These are phyloP conservation scores for Aspergillus sclerotiicarbonarius DNA, from an alignment of 495 filamentous ascomycete species.

Conservation along the genomic window DNA sequence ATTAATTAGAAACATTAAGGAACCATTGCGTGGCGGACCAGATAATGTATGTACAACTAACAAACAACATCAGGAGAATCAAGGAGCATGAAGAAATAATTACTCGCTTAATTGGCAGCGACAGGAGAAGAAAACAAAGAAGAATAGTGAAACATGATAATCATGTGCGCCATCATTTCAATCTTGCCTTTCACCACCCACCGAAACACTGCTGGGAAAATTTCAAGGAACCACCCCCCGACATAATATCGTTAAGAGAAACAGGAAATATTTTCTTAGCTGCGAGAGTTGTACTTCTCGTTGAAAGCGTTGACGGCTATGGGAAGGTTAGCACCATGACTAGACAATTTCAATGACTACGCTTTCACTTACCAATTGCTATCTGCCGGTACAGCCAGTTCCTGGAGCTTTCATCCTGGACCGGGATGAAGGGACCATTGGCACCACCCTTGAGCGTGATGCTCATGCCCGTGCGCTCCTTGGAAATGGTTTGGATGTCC, in stretches of 20 bases:
- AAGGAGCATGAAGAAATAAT: background rate
- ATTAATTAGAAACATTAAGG: background rate
- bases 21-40: background rate
- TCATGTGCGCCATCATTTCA: background rate
- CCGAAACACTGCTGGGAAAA: background rate
- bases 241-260: background rate
- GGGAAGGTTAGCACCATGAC: constrained; percentile 17
- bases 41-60: background rate
- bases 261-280: constrained; percentile 25
- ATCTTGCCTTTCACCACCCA: background rate
- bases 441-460: constrained; percentile 83
- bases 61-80: background rate
- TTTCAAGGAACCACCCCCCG: background rate
- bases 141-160: background rate
- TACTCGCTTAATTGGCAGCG: constrained; percentile 1
- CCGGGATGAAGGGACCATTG: constrained; percentile 93
- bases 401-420: constrained; percentile 80
- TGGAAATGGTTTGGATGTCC: constrained; percentile 94
- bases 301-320: constrained; percentile 68
- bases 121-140: background rate
- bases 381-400: constrained; percentile 83
- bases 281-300: constrained; percentile 65
- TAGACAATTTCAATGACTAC: background rate
- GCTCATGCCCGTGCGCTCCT: constrained; percentile 91
- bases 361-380: constrained; percentile 47